A percentile compares a stretch with the other conserved stretches of the same genome.
These are phyloP conservation scores for Fimicolochytrium jonesii DNA, from an alignment of 192 early-diverging fungal genomes.

Conservation along the genomic window DNA sequence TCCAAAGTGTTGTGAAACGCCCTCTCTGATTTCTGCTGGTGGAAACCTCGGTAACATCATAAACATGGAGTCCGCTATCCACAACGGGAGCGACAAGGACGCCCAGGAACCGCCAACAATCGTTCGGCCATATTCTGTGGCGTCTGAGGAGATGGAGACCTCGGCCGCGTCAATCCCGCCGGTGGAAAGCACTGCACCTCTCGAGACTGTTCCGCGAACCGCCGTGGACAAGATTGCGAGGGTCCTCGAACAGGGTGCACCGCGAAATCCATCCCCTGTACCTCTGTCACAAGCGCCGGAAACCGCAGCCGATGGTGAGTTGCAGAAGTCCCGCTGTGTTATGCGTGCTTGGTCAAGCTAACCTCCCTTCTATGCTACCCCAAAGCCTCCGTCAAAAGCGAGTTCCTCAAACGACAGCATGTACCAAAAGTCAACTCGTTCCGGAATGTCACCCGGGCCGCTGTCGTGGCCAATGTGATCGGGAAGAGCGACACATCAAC, in stretches of 20 bases:
- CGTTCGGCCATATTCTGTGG: too few relatives aligned
- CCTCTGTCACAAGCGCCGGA: background rate
- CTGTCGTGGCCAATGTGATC: constrained; percentile 12
- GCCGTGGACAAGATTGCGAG: constrained; percentile 1
- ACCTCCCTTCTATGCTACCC: too few relatives aligned
- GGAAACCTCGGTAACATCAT: too few relatives aligned
- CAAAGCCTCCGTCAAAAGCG: background rate
- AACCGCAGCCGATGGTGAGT: background rate
- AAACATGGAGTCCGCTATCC: too few relatives aligned
- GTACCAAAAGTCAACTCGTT: background rate
- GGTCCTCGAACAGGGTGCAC: background rate
- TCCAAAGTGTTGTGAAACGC: too few relatives aligned
- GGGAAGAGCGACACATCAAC: background rate
- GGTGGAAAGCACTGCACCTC: background rate
- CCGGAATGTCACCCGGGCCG: background rate
- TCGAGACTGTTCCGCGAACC: background rate
- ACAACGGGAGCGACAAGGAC: too few relatives aligned
- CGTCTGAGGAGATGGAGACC: too few relatives aligned
- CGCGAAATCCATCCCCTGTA: background rate
- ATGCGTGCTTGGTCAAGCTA: too few relatives aligned
- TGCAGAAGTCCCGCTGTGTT: too few relatives aligned
- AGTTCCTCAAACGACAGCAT: background rate
- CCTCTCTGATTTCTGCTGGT: too few relatives aligned
- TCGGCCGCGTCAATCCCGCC: too few relatives aligned
- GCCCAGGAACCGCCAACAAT: too few relatives aligned